Base-by-base conservation (phyloP, 2,329 filamentous ascomycete genomes). In the Penicillium sp. region DNA sequence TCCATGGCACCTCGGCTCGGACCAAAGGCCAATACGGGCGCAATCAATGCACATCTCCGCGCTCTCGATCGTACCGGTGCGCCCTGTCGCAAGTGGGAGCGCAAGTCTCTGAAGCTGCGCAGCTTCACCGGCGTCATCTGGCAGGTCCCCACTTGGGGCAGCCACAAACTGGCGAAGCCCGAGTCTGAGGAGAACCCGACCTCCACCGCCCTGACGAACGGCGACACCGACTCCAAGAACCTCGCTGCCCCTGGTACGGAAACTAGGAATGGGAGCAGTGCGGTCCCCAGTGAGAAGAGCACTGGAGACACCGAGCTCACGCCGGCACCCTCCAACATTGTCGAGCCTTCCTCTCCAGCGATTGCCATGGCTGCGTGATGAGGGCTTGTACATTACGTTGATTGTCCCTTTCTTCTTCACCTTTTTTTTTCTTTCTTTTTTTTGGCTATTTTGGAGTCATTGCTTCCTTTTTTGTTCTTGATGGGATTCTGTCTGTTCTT, bases 31-130 rank as follows among this genome's bases (percentile, higher is more conserved):
- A 97, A 96, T 68, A 88, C 91, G 62, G 93, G 93, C 55, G 91
- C 91, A 50, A 98, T 98, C 77, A 98, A 98, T 66, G 93, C 93
- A 46, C 88, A 89, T 45, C 84, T 98, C 43, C 88, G 93, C 47
- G 91, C 93, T 9, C 86, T 98, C 55, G 93, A 98, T 70, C 85
- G 91, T 52, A 86, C 86, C 6, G 91, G 91, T 57, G 87, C 91
- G 63, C 90, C 93, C 8, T 96, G 90, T 70, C 87, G 91, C 56
- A 90, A 84, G 67, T 98, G 93, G 93, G 78, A 83, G 66, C 88
- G 84, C 68, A 89, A 89, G 54, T 80, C 83, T 47, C 88, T 97
- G 66, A 79, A 77, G 42, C 76, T 97, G 59, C 95, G 95, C 77
- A 95, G 85, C 69, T 97, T 97, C 67, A 96, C 91, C 1, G 91